phyloP scores from a whole-genome alignment of 179 eudicot species.

The Spergularia azorica region DNA sequence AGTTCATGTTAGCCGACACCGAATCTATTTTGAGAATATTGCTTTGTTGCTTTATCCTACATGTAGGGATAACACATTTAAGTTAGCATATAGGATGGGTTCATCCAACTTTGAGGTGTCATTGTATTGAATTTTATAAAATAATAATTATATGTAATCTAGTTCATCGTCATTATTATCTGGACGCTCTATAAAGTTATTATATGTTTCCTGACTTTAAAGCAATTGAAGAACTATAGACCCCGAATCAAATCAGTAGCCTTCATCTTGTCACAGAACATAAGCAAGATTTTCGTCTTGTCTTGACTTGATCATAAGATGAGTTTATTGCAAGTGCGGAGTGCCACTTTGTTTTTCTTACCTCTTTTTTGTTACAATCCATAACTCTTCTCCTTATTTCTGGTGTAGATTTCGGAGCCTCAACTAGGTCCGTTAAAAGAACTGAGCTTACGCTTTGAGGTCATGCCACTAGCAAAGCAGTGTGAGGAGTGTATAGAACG shows the following conservation, averaged over 20 bases:
- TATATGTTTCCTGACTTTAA: too few relatives aligned
- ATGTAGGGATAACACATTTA: neutral
- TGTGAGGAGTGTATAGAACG: slow-evolving; percentile 78
- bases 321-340: neutral
- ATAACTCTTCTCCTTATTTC: slow-evolving; percentile 8
- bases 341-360: neutral
- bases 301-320: neutral
- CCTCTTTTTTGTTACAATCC: too few relatives aligned
- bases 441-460: slow-evolving; percentile 71
- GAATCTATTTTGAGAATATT: neutral
- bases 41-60: neutral
- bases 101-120: neutral
- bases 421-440: slow-evolving; percentile 55
- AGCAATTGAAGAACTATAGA: too few relatives aligned
- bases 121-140: too few relatives aligned
- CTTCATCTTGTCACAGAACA: too few relatives aligned
- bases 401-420: slow-evolving; percentile 65
- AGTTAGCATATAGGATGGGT: neutral
- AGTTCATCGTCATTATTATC: too few relatives aligned
- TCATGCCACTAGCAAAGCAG: slow-evolving; percentile 65
- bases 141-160: too few relatives aligned
- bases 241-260: neutral
- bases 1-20: neutral
- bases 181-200: too few relatives aligned
- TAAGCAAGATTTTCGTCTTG: too few relatives aligned